Conservation (phyloP, 441 rosid species). For the Macaranga tanarius region DNA sequence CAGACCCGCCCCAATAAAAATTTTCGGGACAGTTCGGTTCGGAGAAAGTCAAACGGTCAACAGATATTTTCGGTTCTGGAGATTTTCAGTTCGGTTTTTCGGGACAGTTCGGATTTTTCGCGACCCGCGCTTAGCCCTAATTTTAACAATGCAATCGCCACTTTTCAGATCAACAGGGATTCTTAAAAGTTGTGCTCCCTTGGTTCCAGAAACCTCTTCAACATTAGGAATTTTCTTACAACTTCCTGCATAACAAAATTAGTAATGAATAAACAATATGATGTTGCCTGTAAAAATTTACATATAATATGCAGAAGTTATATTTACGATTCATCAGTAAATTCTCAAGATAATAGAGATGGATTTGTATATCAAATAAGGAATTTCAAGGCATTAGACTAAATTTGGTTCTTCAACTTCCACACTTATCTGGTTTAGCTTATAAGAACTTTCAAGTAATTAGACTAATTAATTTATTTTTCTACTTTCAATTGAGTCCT, state of each 20-base stretch:
- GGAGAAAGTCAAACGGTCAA: too few species aligned
- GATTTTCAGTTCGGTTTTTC: too few species aligned
- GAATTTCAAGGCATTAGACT: not conserved
- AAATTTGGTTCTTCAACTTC: not conserved
- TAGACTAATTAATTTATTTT: not conserved
- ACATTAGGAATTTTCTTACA: slow-evolving; percentile 57
- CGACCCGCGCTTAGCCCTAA: too few species aligned
- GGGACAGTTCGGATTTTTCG: too few species aligned
- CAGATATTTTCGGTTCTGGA: too few species aligned
- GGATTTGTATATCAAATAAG: too few species aligned
- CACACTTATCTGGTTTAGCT: not conserved
- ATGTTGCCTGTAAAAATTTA: not conserved
- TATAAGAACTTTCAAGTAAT: not conserved
- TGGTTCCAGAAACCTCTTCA: slow-evolving; percentile 55
- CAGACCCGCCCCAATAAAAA: too few species aligned
- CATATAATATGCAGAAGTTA: not conserved
- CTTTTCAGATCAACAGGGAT: slow-evolving; percentile 64
- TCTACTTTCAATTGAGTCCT: not conserved
- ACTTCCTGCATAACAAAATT: slow-evolving; percentile 48
- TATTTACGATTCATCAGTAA: not conserved
- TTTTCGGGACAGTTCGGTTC: too few species aligned
- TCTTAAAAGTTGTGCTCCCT: slow-evolving; percentile 65
- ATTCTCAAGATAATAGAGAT: not conserved
- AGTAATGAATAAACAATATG: slow-evolving; percentile 9
- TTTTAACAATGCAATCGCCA: slow-evolving; percentile 66